These are phyloP conservation scores for Nothophaeocryptopus gaeumannii DNA, from an alignment of 2,329 filamentous ascomycete species.

Conservation along the genomic window DNA sequence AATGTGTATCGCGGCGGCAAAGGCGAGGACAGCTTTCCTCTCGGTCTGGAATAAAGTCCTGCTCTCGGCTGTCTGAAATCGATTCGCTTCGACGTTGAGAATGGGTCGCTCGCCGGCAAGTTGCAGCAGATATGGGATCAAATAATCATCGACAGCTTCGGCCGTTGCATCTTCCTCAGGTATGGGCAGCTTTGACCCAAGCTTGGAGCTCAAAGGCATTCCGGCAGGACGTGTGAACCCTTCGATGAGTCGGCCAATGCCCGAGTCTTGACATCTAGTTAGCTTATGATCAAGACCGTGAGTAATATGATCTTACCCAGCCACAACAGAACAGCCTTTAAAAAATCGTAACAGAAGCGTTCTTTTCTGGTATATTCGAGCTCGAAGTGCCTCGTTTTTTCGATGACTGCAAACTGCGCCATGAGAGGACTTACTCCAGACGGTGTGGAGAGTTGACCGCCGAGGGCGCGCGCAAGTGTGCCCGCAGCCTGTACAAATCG, in stretches of 20 bases:
- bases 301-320: constrained; percentile 30
- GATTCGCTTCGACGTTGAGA: constrained; percentile 56
- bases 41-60: constrained; percentile 54
- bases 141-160: constrained; percentile 53
- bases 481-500: constrained; percentile 63
- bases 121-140: constrained; percentile 60
- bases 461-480: constrained; percentile 56
- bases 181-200: constrained; percentile 48
- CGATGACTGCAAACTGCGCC: constrained; percentile 26
- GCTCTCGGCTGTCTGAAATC: constrained; percentile 56
- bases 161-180: constrained; percentile 48
- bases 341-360: constrained; percentile 62
- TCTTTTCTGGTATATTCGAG: constrained; percentile 40
- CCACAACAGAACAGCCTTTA: constrained; percentile 63
- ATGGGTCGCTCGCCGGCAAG: constrained; percentile 52
- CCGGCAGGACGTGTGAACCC: constrained; percentile 53
- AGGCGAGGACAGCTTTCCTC: constrained; percentile 55
- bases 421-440: constrained; percentile 23
- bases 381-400: constrained; percentile 40
- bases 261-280: constrained; percentile 44
- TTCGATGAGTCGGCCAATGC: constrained; percentile 52
- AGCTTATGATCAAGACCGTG: no score
- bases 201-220: constrained; percentile 33
- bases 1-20: constrained; percentile 52
- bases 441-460: constrained; percentile 48